Evolutionary conservation across 148 eudicot genomes (phyloP).

Genomic region (Chenopodium quinoa): DNA sequence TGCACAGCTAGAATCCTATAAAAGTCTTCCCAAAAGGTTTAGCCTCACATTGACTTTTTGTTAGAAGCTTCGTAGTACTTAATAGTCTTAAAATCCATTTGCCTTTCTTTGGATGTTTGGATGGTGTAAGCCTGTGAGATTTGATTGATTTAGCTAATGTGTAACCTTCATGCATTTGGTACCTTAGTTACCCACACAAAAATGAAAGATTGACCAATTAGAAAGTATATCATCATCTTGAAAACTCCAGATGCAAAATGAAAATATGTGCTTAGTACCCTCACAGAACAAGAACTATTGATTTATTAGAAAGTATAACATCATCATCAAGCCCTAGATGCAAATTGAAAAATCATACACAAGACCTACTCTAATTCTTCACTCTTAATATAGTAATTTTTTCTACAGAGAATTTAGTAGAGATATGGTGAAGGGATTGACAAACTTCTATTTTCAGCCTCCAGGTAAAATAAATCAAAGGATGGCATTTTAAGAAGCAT

Average conservation of each 20-base stretch:
- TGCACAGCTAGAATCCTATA: neutral
- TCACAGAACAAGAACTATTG: too few relatives aligned
- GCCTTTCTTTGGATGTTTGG: neutral
- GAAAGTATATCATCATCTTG: neutral
- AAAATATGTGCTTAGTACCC: too few relatives aligned
- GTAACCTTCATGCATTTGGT: neutral
- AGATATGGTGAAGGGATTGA: neutral
- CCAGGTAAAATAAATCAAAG: neutral
- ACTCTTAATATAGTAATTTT: neutral
- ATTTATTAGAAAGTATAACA: too few relatives aligned
- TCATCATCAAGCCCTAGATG: too few relatives aligned
- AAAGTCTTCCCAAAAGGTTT: neutral
- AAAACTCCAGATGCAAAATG: neutral
- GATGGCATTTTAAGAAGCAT: constrained; percentile 6
- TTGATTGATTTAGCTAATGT: neutral
- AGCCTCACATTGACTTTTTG: neutral
- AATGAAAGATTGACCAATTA: neutral
- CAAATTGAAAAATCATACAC: neutral
- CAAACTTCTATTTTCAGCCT: neutral
- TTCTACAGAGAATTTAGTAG: neutral
- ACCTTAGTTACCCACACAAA: neutral
- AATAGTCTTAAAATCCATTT: neutral
- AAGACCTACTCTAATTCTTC: neutral
- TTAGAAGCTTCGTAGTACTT: neutral
- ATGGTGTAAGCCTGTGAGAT: neutral